Base-by-base conservation (phyloP, 2,329 filamentous ascomycete genomes). In the Diaporthe capsici region DNA sequence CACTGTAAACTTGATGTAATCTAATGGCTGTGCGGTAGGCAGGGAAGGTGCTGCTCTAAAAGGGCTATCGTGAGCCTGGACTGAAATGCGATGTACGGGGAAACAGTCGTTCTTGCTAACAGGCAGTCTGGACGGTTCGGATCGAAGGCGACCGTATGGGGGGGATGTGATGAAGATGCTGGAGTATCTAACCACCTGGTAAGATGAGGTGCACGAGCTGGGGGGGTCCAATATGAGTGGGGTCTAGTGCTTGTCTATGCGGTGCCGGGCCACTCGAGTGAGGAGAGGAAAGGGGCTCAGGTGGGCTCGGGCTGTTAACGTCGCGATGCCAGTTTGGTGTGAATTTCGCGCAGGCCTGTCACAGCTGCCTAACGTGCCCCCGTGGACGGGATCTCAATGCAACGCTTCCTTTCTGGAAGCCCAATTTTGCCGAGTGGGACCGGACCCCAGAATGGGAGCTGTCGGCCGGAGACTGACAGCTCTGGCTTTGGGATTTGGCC, bases 381-480 rank as follows among this genome's bases (percentile, higher is more conserved):
- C 15, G 25, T 39, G 49, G n/a, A 22, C 65, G n/a, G 65, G 8
- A 53, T 70, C 65, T 55, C 65, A 55, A 39, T 70, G 65, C 37
- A 55, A 70, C 65, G 13, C 65, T 70, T 51, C 34, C 22, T 55
- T 63, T 65, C 34, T 42, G 58, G 58, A 42, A 73, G 55, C 55
- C 47, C 71, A 65, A 73, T 73, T 34, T 73, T 73, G 71, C 58
- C 49, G 34, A 73, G 71, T 73, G 58, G 71, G 71, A 25, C 71
- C 44, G 17, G 61, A 65, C 61, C 65, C 65, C n/a, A 70, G 51
- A 42, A 53, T 53, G 65, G 65, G n/a, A 70, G 65, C 49, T 70
- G 47, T 55, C 49, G 47, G 65, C 65, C 65, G 49, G 49, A 53
- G 49, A 70, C n/a, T 70, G 49, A 70, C 65, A 70, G 49, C 65